Percentiles rank a stretch among this genome's conserved stretches.
Evolutionary conservation across 805 yeast genomes (phyloP).

Genomic region (Saccharomycopsis lassenensis): DNA sequence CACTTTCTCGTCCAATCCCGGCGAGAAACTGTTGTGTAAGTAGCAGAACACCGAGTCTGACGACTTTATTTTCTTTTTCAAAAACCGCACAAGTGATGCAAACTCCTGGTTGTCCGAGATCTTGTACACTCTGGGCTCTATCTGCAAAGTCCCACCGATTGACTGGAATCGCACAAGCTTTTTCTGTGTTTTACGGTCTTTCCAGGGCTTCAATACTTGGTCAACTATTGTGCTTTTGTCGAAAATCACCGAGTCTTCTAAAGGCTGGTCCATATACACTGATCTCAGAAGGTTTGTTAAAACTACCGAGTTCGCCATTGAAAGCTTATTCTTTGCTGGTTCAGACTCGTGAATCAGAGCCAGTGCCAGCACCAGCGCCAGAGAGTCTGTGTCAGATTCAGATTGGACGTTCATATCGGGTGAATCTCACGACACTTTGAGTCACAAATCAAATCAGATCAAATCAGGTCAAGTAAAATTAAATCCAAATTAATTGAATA

Average conservation of each 20-base stretch:
- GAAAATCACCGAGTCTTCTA: neutral
- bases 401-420: too few relatives aligned
- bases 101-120: constrained; percentile 38
- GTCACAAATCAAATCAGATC: too few relatives aligned
- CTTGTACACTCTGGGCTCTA: constrained; percentile 40
- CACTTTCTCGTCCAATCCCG: constrained; percentile 33
- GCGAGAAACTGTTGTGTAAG: constrained; percentile 35
- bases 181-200: constrained; percentile 5
- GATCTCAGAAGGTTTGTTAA: constrained; percentile 10
- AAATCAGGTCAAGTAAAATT: too few relatives aligned
- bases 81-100: constrained; percentile 34
- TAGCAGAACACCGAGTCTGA: constrained; percentile 28
- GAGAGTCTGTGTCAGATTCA: too few relatives aligned
- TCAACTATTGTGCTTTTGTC: constrained; percentile 5
- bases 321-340: constrained; percentile 4
- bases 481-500: too few relatives aligned
- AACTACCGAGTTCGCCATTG: constrained; percentile 9
- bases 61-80: constrained; percentile 30
- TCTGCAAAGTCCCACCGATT: constrained; percentile 43
- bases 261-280: constrained; percentile 2
- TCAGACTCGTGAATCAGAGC: neutral
- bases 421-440: too few relatives aligned
- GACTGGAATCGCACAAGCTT: constrained; percentile 36
- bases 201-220: constrained; percentile 5
- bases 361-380: too few relatives aligned